Conservation (phyloP, 371 early-diverging fungal species). For the Lichtheimia ramosa region DNA sequence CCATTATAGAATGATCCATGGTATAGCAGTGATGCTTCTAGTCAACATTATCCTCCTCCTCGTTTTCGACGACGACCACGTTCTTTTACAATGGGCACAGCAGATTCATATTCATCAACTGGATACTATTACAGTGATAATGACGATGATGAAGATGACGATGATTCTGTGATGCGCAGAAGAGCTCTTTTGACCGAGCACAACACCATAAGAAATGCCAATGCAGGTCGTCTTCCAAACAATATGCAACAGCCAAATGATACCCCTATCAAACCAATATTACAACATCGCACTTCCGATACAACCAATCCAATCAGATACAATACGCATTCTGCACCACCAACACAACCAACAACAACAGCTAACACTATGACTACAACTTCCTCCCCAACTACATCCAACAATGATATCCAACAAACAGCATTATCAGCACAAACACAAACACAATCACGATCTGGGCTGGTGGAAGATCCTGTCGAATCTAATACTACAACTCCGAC, state of each 20-base stretch:
- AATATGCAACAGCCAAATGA: too few species aligned
- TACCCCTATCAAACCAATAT: too few species aligned
- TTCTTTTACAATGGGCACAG: neutral
- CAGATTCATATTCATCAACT: neutral
- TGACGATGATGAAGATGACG: neutral
- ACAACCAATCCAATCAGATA: too few species aligned
- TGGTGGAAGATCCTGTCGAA: neutral
- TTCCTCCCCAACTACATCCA: neutral
- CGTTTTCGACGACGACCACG: neutral
- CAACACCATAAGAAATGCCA: neutral
- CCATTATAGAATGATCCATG: too few species aligned
- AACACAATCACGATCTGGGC: neutral
- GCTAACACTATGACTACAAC: neutral
- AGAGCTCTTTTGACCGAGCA: neutral
- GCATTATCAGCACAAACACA: slow-evolving; percentile 1
- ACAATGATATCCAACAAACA: neutral
- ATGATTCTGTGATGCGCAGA: neutral
- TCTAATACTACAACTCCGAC: slow-evolving; percentile 6
- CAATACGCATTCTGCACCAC: neutral
- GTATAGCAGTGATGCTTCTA: too few species aligned
- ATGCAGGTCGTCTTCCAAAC: too few species aligned
- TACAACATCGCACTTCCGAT: too few species aligned
- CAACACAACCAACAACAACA: neutral
- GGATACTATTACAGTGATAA: slow-evolving; percentile 1
- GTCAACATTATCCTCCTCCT: neutral